Evolutionary conservation across 2,329 filamentous ascomycete species (phyloP).

Genomic region (Venturia carpophila): DNA sequence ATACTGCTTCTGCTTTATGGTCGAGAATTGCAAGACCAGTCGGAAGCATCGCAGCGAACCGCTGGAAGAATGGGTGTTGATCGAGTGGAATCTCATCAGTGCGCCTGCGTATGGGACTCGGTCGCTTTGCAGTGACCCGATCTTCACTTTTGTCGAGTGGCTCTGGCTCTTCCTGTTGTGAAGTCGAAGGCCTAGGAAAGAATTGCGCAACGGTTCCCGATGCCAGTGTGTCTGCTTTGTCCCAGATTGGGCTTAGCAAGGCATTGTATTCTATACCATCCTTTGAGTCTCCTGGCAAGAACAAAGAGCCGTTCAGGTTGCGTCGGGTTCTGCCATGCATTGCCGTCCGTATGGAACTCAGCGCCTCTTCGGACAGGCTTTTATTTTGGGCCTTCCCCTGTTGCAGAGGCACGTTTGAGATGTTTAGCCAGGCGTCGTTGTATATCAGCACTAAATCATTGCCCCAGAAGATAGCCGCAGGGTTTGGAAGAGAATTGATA

Average conservation of each 20-base stretch:
- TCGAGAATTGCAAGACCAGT: conserved; percentile 41
- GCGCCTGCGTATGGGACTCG: conserved; percentile 1
- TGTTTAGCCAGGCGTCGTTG: conserved; percentile 32
- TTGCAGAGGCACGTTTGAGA: conserved; percentile 23
- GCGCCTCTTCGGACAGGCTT: conserved; percentile 30
- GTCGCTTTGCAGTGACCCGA: background rate
- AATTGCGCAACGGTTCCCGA: conserved; percentile 15
- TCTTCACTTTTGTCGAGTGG: background rate
- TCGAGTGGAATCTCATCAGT: conserved; percentile 22
- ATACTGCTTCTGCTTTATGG: conserved; percentile 37
- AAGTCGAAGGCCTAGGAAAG: conserved; percentile 12
- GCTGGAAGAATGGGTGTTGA: conserved; percentile 37
- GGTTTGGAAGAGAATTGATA: conserved; percentile 29
- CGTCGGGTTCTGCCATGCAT: conserved; percentile 23
- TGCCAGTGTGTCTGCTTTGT: conserved; percentile 7
- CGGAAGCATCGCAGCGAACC: conserved; percentile 40
- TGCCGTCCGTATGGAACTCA: conserved; percentile 29
- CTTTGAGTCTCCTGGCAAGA: background rate
- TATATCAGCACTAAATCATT: conserved; percentile 15
- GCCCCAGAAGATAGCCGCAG: conserved; percentile 16
- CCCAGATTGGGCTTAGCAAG: conserved; percentile 6
- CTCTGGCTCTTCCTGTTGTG: background rate
- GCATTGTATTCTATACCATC: conserved; percentile 3
- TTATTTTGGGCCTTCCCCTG: conserved; percentile 31
- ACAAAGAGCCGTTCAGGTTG: background rate